phyloP scores from a whole-genome alignment of 1,139 yeast genomes.

The Pichia sp. region DNA sequence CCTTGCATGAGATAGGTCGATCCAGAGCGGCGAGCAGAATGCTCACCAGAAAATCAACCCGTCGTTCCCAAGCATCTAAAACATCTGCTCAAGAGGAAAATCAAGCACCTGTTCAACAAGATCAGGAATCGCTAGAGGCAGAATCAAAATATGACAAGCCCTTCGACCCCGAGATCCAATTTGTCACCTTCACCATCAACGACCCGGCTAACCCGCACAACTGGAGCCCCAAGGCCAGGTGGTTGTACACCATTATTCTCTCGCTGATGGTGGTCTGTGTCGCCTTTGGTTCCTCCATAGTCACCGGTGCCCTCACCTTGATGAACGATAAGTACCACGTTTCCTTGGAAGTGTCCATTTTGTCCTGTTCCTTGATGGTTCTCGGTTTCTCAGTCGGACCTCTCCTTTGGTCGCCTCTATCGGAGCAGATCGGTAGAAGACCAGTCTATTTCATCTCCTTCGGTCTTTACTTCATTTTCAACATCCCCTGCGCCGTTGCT shows the following conservation, averaged over 20 bases:
- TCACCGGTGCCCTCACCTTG: slow-evolving; percentile 76
- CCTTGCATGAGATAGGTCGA: slow-evolving; percentile 68
- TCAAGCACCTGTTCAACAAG: slow-evolving; percentile 18
- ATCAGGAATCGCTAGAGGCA: slow-evolving; percentile 24
- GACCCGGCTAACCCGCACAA: slow-evolving; percentile 89
- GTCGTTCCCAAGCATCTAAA: slow-evolving; percentile 8
- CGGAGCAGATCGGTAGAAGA: slow-evolving; percentile 82
- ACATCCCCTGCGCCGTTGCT: slow-evolving; percentile 85
- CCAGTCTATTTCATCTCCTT: slow-evolving; percentile 78
- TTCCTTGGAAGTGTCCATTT: slow-evolving; percentile 70
- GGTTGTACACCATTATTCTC: slow-evolving; percentile 65
- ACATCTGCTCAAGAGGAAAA: background rate
- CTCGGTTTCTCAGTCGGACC: slow-evolving; percentile 88
- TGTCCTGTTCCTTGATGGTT: slow-evolving; percentile 83
- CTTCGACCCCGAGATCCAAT: slow-evolving; percentile 66
- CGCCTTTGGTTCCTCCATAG: slow-evolving; percentile 86
- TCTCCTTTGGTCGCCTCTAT: slow-evolving; percentile 81
- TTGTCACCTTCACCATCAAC: slow-evolving; percentile 69
- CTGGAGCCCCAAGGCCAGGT: slow-evolving; percentile 58
- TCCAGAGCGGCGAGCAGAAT: slow-evolving; percentile 33
- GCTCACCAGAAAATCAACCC: slow-evolving; percentile 31
- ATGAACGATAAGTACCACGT: slow-evolving; percentile 64
- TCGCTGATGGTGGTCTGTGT: slow-evolving; percentile 75
- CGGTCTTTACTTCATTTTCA: slow-evolving; percentile 69
- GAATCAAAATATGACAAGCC: slow-evolving; percentile 18